Evolutionary conservation across 257 asterid genomes (phyloP), one percentile per base, ranked within the genome.

Genomic region (Solanum paucissectum): DNA sequence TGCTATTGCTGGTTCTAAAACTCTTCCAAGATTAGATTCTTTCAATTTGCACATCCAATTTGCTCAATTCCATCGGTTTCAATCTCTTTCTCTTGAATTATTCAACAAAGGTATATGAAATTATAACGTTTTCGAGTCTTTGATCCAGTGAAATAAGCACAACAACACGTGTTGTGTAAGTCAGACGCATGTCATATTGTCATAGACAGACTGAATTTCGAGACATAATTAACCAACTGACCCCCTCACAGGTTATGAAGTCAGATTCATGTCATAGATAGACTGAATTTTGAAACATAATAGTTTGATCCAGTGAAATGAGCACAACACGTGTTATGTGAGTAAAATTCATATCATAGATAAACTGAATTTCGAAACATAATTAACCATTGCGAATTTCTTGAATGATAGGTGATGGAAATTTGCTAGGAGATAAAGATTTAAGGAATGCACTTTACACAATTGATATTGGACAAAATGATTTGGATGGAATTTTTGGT

Each of bases 391-490:
- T n/a, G n/a, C 0, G 1, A 0, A 32, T 71, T 32, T 71, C 12
- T 32, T 11, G 77, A 71, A 9, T 46, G 3, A 14, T 86, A 92
- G 93, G 90, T 64, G 68, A 29, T 85, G 84, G 81, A 86, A 89
- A 91, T 77, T 52, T 92, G 29, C 75, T 87, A 5, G 87, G 90
- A 9, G 87, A 89, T 75, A 89, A 91, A 18, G 93, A 86, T 25
- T 90, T 93, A 83, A 77, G 8, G 52, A 92, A 85, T 58, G 94
- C 92, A 3, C 85, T 93, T 12, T 92, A 92, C 88, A 89, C 85
- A 1, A 90, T 93, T 33, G 95, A 93, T 64, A 92, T 93, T 11
- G 95, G 95, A 55, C 94, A 93, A 13, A 93, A 93, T 75, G 95
- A 91, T 60, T 29, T 91, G 38, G 36, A 90, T 20, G 62, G 11